Evolutionary conservation across 345 rosid species (phyloP).

Genomic region (Citrus sp.): DNA sequence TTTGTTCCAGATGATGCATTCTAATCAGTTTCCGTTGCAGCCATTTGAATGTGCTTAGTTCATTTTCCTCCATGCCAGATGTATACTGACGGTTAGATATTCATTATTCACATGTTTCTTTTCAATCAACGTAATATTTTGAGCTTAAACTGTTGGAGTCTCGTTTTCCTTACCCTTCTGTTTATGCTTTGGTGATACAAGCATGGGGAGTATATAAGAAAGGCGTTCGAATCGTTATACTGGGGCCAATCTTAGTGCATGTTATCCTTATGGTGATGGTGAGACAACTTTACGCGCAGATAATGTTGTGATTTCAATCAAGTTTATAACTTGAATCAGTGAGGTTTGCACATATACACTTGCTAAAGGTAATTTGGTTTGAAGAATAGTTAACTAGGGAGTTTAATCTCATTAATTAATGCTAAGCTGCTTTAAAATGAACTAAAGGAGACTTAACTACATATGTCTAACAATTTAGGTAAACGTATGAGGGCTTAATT

Average conservation of each 20-base stretch:
- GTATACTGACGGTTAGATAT: conserved; percentile 4
- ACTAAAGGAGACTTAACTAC: neutral
- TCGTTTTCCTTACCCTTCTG: neutral
- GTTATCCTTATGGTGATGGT: neutral
- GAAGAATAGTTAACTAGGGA: neutral
- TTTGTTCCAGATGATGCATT: conserved; percentile 76
- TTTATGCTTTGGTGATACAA: neutral
- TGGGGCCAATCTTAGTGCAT: neutral
- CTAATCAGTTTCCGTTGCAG: conserved; percentile 3
- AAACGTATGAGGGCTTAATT: neutral
- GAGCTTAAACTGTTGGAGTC: neutral
- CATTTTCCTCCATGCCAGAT: neutral
- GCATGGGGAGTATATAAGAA: neutral
- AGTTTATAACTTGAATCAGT: neutral
- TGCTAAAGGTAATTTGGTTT: neutral
- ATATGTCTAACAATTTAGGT: neutral
- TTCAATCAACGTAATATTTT: neutral
- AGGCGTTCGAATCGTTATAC: neutral
- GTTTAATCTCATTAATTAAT: neutral
- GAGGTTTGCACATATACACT: neutral
- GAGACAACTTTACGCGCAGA: neutral
- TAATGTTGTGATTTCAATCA: neutral
- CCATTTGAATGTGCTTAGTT: neutral
- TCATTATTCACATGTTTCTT: neutral
- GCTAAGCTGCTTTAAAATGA: neutral